phyloP scores from a whole-genome alignment of 2,329 filamentous ascomycete species.

The Shiraia sp. region DNA sequence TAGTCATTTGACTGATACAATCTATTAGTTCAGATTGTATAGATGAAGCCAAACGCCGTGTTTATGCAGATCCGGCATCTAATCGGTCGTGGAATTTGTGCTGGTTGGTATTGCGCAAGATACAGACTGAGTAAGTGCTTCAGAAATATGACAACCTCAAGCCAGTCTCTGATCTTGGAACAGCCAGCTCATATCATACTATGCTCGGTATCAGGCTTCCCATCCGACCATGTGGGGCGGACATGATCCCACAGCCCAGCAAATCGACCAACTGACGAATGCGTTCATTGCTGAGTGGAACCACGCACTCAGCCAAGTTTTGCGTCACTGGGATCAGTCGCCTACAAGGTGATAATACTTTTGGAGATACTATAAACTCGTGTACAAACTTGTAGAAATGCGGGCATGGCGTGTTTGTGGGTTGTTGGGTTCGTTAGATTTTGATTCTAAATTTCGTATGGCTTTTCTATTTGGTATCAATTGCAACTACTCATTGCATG shows the following conservation, averaged over 20 bases:
- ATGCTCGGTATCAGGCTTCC: conserved; percentile 64
- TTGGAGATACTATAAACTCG: neutral
- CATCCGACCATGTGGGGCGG: conserved; percentile 73
- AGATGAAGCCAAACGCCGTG: conserved; percentile 66
- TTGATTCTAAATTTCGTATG: neutral
- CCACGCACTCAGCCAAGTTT: conserved; percentile 65
- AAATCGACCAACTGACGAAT: conserved; percentile 61
- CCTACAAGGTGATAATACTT: conserved; percentile 44
- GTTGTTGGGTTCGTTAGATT: neutral
- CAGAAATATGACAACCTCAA: neutral
- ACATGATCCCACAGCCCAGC: conserved; percentile 57
- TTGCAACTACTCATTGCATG: too few species aligned
- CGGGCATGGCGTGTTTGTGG: neutral
- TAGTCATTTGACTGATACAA: too few species aligned
- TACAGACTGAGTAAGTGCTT: conserved; percentile 63
- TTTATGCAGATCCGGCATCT: conserved; percentile 66
- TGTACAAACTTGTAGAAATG: neutral
- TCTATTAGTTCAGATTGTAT: conserved; percentile 65
- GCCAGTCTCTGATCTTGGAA: conserved; percentile 11
- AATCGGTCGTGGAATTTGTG: conserved; percentile 76
- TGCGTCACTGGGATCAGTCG: conserved; percentile 67
- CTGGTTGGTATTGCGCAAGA: conserved; percentile 71
- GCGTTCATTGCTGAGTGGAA: conserved; percentile 72
- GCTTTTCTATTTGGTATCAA: neutral
- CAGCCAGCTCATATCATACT: conserved; percentile 64